Base-by-base conservation (phyloP, 139 green algal species). In the Deuterostichococcus epilithicus region DNA sequence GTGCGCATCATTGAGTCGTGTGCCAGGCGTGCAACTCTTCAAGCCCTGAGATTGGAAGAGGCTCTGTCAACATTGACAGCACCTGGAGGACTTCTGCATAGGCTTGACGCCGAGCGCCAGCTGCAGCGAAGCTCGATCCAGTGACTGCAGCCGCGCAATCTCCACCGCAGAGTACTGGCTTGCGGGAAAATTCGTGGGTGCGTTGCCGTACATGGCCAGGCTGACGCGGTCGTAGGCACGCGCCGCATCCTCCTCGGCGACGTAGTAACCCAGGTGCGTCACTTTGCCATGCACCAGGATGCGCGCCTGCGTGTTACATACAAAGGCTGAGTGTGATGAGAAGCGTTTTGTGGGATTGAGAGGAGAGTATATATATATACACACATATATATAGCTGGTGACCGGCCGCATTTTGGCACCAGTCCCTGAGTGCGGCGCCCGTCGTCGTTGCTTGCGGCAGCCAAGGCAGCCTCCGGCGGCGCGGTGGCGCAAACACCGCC, bases 251-350 rank as follows among this genome's bases (percentile, higher is more conserved):
- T 93, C 88, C 76, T 94, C 88, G 0, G 84, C 87, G 45, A 84
- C 78, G 69, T 92, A 94, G 79, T 94, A 94, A 0, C 90, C 90
- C 66, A 90, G 80, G 75, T 89, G 82, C 5, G 89, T 93, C 38
- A 77, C 87, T 79, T 92, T 91, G 75, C 89, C 89, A 34, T 94
- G 86, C n/a, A 92, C 87, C 74, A 94, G 81, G 75, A 94, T 94
- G 73, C 89, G 81, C 3, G 89, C 89, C 63, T 52, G 42, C 13
- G n/a, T n/a, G n/a, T n/a, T n/a, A n/a, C n/a, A n/a, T n/a, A n/a
- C n/a, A n/a, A n/a, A n/a, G n/a, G n/a, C n/a, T n/a, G n/a, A n/a
- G n/a, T n/a, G n/a, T n/a, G n/a, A n/a, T n/a, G n/a, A n/a, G n/a
- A n/a, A n/a, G n/a, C n/a, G n/a, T n/a, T n/a, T n/a, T n/a, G n/a